phyloP scores from a whole-genome alignment of 1,284 basidiomycete genomes.

The Pascua sp. region DNA sequence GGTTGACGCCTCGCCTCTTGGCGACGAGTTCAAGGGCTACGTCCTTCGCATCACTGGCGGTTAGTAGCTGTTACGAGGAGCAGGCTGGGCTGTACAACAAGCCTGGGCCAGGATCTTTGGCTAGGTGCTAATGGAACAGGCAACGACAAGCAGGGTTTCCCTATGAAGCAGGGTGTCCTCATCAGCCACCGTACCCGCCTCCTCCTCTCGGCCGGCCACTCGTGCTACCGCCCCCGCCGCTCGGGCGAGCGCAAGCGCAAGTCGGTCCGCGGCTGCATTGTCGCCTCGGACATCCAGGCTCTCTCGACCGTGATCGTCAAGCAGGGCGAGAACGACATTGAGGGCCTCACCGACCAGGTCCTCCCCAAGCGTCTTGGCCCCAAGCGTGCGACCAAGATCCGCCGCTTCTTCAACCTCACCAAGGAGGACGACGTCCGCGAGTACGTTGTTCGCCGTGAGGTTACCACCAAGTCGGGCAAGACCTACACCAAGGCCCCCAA shows the following conservation, averaged over 20 bases:
- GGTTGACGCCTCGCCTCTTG: constrained; percentile 68
- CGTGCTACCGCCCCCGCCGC: constrained; percentile 93
- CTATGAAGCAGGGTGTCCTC: constrained; percentile 98
- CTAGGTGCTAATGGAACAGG: constrained; percentile 25
- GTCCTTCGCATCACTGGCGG: constrained; percentile 92
- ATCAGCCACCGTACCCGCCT: constrained; percentile 90
- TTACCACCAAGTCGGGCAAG: constrained; percentile 92
- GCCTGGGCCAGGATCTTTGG: constrained; percentile 31
- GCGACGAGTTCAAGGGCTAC: constrained; percentile 97
- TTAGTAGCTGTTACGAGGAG: neutral
- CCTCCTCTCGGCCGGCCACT: constrained; percentile 92
- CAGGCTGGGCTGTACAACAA: neutral
- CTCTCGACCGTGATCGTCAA: constrained; percentile 94
- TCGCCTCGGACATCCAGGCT: constrained; percentile 93
- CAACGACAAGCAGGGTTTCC: constrained; percentile 52
- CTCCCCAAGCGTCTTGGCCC: constrained; percentile 88
- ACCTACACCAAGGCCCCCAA: constrained; percentile 92
- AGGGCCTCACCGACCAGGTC: constrained; percentile 87
- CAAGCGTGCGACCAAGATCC: constrained; percentile 85
- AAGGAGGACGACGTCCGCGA: constrained; percentile 99
- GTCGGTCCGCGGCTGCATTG: constrained; percentile 96
- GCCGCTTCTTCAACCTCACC: constrained; percentile 94
- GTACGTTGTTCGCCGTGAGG: constrained; percentile 86
- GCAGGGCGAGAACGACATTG: constrained; percentile 89
- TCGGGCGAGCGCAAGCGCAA: constrained; percentile 97